Conservation (phyloP, 2,329 filamentous ascomycete genomes). For the Neofusicoccum ribis region DNA sequence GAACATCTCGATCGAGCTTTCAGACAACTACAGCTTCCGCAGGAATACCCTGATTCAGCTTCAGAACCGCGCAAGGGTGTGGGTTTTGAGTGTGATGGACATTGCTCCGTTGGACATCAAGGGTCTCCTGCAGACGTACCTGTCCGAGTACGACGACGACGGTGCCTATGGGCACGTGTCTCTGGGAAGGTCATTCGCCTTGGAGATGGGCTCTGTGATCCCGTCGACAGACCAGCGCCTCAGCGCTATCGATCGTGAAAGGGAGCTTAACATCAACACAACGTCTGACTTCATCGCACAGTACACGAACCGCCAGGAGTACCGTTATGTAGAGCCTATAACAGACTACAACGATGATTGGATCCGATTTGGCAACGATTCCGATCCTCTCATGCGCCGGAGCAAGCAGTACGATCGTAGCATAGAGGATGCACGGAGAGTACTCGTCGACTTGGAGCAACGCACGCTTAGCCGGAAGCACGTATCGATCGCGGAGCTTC, state of each 20-base stretch:
- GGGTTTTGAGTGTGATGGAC: constrained; percentile 79
- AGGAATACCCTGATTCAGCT: constrained; percentile 76
- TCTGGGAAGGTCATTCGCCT: constrained; percentile 87
- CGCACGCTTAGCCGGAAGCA: constrained; percentile 68
- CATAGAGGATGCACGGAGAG: constrained; percentile 51
- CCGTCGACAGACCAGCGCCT: constrained; percentile 84
- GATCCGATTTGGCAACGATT: constrained; percentile 56
- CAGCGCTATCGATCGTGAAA: constrained; percentile 72
- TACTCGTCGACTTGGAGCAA: constrained; percentile 71
- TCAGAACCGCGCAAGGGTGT: constrained; percentile 72
- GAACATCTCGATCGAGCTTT: constrained; percentile 82
- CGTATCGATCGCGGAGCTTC: constrained; percentile 72
- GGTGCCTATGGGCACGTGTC: constrained; percentile 89
- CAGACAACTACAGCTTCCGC: constrained; percentile 85
- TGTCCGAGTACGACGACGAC: constrained; percentile 92
- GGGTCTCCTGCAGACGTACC: constrained; percentile 86
- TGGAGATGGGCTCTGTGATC: constrained; percentile 87
- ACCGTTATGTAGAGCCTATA: constrained; percentile 78
- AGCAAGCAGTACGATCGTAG: constrained; percentile 41
- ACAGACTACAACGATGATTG: constrained; percentile 69
- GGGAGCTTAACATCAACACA: constrained; percentile 77
- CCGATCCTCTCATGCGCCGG: constrained; percentile 21
- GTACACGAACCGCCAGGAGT: constrained; percentile 95
- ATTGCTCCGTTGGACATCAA: constrained; percentile 92
- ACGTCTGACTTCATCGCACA: constrained; percentile 96